Percentiles rank a stretch among this genome's conserved stretches.
phyloP scores from a whole-genome alignment of 352 stramenopile genomes.

The Phytophthora tubulina region DNA sequence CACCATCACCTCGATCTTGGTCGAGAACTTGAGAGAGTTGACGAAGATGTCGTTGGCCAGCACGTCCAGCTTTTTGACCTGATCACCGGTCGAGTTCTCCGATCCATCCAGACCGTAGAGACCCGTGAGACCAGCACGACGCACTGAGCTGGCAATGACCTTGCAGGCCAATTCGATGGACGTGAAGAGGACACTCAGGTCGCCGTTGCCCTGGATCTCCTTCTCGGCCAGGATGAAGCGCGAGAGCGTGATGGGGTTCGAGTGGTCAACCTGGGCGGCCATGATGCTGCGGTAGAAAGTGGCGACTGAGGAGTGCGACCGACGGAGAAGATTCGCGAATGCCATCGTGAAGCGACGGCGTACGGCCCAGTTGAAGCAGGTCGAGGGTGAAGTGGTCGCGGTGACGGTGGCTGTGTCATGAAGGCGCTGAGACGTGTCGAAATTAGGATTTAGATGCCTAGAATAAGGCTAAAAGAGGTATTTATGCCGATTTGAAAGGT shows the following conservation, averaged over 20 bases:
- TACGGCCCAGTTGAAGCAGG: constrained; percentile 30
- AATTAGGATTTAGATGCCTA: background rate
- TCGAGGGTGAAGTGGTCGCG: constrained; percentile 17
- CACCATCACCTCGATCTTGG: constrained; percentile 97
- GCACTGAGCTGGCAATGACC: constrained; percentile 96
- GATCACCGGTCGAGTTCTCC: constrained; percentile 97
- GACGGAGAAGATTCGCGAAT: constrained; percentile 40
- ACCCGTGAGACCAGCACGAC: constrained; percentile 93
- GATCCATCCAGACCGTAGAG: constrained; percentile 97
- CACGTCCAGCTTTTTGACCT: constrained; percentile 99
- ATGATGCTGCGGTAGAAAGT: constrained; percentile 27
- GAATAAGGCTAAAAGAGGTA: background rate
- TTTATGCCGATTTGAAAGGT: background rate
- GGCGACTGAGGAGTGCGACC: constrained; percentile 22
- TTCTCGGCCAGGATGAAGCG: constrained; percentile 95
- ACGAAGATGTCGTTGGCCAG: constrained; percentile 99
- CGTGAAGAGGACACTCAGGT: constrained; percentile 96
- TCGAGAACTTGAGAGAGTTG: constrained; percentile 97
- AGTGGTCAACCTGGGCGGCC: constrained; percentile 66
- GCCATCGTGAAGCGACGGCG: background rate
- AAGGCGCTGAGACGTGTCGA: background rate
- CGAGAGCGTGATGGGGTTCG: constrained; percentile 94
- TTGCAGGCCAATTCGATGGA: constrained; percentile 97
- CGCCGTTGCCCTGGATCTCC: constrained; percentile 92
- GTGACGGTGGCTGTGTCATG: constrained; percentile 43